These are phyloP conservation scores for Ampelomyces quisqualis DNA, from an alignment of 2,329 filamentous ascomycete species.

Conservation along the genomic window DNA sequence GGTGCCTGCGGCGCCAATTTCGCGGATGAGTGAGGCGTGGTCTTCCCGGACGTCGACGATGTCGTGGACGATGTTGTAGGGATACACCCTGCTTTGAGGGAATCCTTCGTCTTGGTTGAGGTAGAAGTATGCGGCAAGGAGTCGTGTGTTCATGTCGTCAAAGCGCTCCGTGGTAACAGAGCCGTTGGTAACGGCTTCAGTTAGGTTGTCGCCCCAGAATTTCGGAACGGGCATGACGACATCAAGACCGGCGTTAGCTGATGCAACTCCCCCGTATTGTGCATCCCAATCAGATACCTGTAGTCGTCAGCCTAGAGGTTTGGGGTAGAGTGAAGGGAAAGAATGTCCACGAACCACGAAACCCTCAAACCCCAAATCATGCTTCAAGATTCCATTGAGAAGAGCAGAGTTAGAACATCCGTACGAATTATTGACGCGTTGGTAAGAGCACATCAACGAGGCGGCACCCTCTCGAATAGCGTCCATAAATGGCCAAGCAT, in stretches of 20 bases:
- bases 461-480: slow-evolving; percentile 58
- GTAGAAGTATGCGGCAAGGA: slow-evolving; percentile 31
- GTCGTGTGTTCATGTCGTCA: slow-evolving; percentile 35
- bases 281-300: slow-evolving; percentile 48
- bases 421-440: slow-evolving; percentile 37
- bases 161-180: slow-evolving; percentile 26
- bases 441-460: slow-evolving; percentile 61
- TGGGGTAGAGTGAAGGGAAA: too few species aligned
- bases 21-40: slow-evolving; percentile 43
- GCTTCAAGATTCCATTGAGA: slow-evolving; percentile 54
- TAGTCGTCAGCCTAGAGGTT: too few species aligned
- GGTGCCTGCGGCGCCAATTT: slow-evolving; percentile 45
- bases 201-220: slow-evolving; percentile 36
- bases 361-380: slow-evolving; percentile 53
- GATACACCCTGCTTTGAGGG: slow-evolving; percentile 25
- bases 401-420: slow-evolving; percentile 43
- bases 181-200: slow-evolving; percentile 33
- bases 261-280: slow-evolving; percentile 49
- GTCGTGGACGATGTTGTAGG: slow-evolving; percentile 26
- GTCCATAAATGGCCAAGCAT: slow-evolving; percentile 66
- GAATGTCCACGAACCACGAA: too few species aligned
- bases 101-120: slow-evolving; percentile 46
- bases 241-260: slow-evolving; percentile 51
- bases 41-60: slow-evolving; percentile 53
- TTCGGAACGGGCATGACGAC: slow-evolving; percentile 47